Evolutionary conservation across 495 filamentous ascomycete species (phyloP).

Genomic region (Penicillium antarcticum): DNA sequence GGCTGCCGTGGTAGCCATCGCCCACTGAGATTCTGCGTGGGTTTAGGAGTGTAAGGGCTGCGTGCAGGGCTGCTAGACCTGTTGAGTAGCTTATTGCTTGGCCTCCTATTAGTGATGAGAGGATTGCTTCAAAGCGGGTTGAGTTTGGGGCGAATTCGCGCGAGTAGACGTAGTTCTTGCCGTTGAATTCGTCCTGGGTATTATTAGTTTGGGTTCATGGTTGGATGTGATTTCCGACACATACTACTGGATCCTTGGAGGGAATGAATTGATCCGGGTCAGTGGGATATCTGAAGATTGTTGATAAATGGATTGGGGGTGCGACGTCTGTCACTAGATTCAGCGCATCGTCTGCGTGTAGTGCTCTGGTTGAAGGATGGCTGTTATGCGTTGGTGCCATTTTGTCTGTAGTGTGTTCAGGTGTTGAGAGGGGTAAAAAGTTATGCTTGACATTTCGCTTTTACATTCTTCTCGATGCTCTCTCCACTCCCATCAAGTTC

Average conservation of each 20-base stretch:
- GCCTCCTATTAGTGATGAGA: constrained; percentile 63
- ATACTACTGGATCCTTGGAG: constrained; percentile 28
- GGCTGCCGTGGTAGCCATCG: constrained; percentile 83
- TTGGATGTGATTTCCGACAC: neutral
- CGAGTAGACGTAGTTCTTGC: constrained; percentile 61
- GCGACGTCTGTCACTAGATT: constrained; percentile 68
- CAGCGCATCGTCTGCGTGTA: constrained; percentile 78
- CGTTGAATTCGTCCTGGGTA: constrained; percentile 25
- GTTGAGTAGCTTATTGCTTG: constrained; percentile 69
- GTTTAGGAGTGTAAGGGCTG: constrained; percentile 66
- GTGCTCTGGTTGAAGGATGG: constrained; percentile 20
- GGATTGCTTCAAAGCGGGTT: constrained; percentile 73
- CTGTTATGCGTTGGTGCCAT: constrained; percentile 14
- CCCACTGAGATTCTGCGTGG: constrained; percentile 72
- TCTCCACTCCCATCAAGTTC: constrained; percentile 27
- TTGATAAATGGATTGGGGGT: constrained; percentile 78
- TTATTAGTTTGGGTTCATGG: neutral
- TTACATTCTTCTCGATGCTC: neutral
- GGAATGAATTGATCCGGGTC: constrained; percentile 58
- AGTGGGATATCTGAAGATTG: constrained; percentile 71
- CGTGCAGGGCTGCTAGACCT: constrained; percentile 80
- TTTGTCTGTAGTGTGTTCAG: neutral
- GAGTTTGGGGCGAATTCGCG: constrained; percentile 68
- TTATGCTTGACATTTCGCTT: neutral
- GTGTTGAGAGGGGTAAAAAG: neutral